These are phyloP conservation scores for Talaromyces albobiverticillius DNA, from an alignment of 2,329 filamentous ascomycete genomes.

Conservation along the genomic window DNA sequence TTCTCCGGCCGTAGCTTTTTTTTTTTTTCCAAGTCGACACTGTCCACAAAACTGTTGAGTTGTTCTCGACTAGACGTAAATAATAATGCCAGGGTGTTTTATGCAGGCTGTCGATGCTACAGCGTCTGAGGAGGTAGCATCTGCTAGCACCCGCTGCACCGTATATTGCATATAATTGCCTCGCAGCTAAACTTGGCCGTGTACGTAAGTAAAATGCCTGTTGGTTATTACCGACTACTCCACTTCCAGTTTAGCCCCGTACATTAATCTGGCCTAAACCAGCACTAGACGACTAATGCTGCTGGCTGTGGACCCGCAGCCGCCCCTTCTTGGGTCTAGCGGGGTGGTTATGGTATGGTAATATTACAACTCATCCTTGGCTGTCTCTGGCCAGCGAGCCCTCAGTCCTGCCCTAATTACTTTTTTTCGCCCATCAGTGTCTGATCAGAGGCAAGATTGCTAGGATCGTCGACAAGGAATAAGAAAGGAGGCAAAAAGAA, in stretches of 20 bases:
- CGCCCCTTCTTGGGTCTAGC: too few relatives aligned
- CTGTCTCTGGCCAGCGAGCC: too few relatives aligned
- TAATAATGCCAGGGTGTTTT: too few relatives aligned
- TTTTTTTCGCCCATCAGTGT: too few relatives aligned
- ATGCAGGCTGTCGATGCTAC: background rate
- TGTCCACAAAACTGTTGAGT: background rate
- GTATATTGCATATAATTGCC: too few relatives aligned
- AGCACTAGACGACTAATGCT: too few relatives aligned
- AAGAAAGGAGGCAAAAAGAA: too few relatives aligned
- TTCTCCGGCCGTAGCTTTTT: background rate
- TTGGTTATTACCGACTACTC: background rate
- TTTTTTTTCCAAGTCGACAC: background rate
- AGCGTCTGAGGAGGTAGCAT: background rate
- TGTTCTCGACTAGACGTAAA: background rate
- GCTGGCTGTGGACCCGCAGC: background rate
- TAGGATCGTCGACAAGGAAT: too few relatives aligned
- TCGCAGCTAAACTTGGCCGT: background rate
- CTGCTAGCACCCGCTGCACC: background rate
- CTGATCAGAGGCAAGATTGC: too few relatives aligned
- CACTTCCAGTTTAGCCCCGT: background rate
- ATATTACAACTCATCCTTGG: too few relatives aligned
- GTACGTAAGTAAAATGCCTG: background rate
- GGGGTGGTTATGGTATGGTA: background rate
- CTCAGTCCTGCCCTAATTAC: too few relatives aligned
- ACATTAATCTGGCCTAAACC: too few relatives aligned